Base-by-base conservation (phyloP, 805 yeast species). In the Starmerella lactis-condensi region DNA sequence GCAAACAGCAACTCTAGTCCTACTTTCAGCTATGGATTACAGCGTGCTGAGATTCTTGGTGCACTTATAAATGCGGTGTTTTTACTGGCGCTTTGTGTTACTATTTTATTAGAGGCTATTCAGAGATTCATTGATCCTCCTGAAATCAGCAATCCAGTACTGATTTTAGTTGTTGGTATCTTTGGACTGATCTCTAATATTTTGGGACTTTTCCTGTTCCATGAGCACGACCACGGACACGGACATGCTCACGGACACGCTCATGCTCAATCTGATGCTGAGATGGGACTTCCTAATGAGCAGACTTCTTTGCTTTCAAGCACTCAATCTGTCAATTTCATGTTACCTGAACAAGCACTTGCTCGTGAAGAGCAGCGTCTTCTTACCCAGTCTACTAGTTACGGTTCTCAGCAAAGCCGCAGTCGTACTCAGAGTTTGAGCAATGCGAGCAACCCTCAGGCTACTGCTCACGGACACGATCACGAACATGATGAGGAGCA, bases 1-100 rank as follows among this genome's bases (percentile, higher is more conserved):
- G 82, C 94, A 32, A 75, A 75, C 44, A 69, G 69, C 24, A 69
- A 72, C 18, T 89, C 93, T 1, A 89, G 81, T 51, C 74, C 89
- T 3, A 73, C 72, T 35, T 85, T 78, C 57, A 89, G 96, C 2
- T 85, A 89, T 47, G 98, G 98, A 12, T 81, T 95, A 93, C 92
- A 85, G 53, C 65, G 98, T 43, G 96, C 96, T 4, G 98, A 85
- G 54, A 83, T 85, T 32, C 62, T 85, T 38, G 98, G 98, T 34
- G 98, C 96, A 6, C 63, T 85, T 37, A 68, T 85, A 42, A 85
- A 85, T 50, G 94, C 94, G 3, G 94, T 89, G 7, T 89, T 89
- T 46, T 54, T 85, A 41, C 61, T 89, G 41, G 96, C 96, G 1
- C 64, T 85, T 39, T 85, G 98, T 51, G 73, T 89, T 48, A 73